These are phyloP conservation scores for Brassica carinata DNA, from an alignment of 345 rosid species.

Conservation along the genomic window DNA sequence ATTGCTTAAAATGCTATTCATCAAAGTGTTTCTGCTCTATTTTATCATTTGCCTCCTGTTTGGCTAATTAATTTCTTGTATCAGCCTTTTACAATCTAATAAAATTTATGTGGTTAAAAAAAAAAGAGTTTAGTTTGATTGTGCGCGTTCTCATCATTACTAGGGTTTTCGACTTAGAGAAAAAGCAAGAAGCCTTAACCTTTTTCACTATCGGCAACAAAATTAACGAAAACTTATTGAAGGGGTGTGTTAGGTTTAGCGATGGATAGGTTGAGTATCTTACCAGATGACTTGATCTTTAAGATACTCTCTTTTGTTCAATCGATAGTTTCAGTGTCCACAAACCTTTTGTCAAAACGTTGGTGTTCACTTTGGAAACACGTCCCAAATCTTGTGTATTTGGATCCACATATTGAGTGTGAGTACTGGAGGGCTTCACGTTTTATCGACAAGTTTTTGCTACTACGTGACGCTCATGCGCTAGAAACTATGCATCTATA, in stretches of 20 bases:
- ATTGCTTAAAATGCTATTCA: too few relatives aligned
- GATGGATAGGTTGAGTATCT: constrained; percentile 13
- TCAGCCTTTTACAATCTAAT: too few relatives aligned
- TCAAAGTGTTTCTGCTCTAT: too few relatives aligned
- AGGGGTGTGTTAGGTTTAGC: not conserved
- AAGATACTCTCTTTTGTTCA: constrained; percentile 1
- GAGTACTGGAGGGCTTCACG: not conserved
- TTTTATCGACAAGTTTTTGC: not conserved
- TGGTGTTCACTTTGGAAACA: constrained; percentile 16
- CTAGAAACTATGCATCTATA: not conserved
- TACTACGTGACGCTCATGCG: not conserved
- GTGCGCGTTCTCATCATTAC: not conserved
- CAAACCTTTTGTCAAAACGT: not conserved
- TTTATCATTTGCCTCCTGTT: too few relatives aligned
- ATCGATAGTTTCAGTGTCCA: not conserved
- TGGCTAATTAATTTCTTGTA: too few relatives aligned
- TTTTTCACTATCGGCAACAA: not conserved
- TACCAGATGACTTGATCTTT: constrained; percentile 16
- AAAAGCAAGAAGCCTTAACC: not conserved
- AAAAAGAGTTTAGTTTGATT: not conserved
- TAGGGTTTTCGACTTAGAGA: not conserved
- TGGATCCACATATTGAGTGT: not conserved
- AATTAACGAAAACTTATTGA: not conserved
- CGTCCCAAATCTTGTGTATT: not conserved
- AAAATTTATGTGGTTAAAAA: too few relatives aligned